phyloP scores from a whole-genome alignment of 2,329 filamentous ascomycete genomes.

The Cryphonectria parasitica region DNA sequence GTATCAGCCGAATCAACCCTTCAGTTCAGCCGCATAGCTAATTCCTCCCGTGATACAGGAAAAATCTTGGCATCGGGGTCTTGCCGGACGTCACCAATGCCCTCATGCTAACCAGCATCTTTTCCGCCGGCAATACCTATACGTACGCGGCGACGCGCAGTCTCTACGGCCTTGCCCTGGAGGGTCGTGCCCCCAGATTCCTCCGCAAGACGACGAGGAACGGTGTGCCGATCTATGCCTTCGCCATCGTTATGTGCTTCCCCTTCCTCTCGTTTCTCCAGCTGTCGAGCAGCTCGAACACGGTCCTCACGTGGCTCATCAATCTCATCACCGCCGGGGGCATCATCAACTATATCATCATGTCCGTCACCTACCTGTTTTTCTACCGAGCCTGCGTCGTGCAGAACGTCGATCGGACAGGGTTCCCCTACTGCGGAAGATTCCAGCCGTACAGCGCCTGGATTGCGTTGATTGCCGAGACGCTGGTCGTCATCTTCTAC shows the following conservation, averaged over 20 bases:
- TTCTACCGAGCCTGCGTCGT: constrained; percentile 27
- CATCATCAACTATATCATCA: constrained; percentile 65
- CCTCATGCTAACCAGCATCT: constrained; percentile 37
- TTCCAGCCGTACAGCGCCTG: constrained; percentile 63
- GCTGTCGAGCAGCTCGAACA: constrained; percentile 23
- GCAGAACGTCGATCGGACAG: constrained; percentile 42
- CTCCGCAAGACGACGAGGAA: constrained; percentile 62
- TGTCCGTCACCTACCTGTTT: constrained; percentile 29
- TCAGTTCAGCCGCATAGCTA: background rate
- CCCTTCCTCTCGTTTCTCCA: constrained; percentile 44
- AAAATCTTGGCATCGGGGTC: constrained; percentile 54
- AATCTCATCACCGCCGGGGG: constrained; percentile 61
- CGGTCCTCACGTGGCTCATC: constrained; percentile 51
- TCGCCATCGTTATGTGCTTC: constrained; percentile 57
- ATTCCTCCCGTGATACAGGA: constrained; percentile 17
- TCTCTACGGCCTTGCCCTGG: constrained; percentile 29
- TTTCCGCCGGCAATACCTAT: constrained; percentile 30
- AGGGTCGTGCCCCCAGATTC: constrained; percentile 38
- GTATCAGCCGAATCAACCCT: no score
- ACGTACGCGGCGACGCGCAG: constrained; percentile 29
- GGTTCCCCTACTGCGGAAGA: constrained; percentile 60
- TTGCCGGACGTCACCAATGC: constrained; percentile 64
- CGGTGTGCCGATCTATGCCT: constrained; percentile 65
- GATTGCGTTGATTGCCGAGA: constrained; percentile 48
- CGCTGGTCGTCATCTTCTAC: constrained; percentile 52